Conservation (phyloP, 2,329 filamentous ascomycete genomes). For the Colletotrichum paranaense region DNA sequence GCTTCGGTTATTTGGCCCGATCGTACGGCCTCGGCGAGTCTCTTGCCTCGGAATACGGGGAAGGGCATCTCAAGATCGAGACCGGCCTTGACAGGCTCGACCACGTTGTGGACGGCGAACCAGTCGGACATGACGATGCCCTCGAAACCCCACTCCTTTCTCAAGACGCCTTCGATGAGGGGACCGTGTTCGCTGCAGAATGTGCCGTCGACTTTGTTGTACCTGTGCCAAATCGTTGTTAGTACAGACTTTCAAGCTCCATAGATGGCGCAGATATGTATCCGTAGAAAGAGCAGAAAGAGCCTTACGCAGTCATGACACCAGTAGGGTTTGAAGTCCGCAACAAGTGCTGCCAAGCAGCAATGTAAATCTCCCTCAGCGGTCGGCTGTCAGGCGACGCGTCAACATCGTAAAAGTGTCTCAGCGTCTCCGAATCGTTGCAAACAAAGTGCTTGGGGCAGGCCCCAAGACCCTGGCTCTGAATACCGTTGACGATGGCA, state of each 20-base stretch:
- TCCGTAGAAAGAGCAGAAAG: too few species aligned
- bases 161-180: constrained; percentile 41
- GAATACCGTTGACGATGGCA: constrained; percentile 52
- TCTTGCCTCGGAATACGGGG: constrained; percentile 36
- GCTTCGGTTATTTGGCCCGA: constrained; percentile 28
- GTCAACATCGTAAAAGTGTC: constrained; percentile 37
- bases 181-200: constrained; percentile 39
- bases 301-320: constrained; percentile 36
- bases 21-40: constrained; percentile 35
- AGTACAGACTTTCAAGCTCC: not conserved
- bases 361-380: constrained; percentile 38
- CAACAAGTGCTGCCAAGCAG: constrained; percentile 37
- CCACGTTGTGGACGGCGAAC: constrained; percentile 46
- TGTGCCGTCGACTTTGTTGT: constrained; percentile 43
- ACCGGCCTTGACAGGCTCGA: constrained; percentile 43
- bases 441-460: constrained; percentile 54
- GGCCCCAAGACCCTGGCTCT: constrained; percentile 47
- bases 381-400: constrained; percentile 18
- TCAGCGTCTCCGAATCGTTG: constrained; percentile 45
- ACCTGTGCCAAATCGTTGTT: constrained; percentile 32
- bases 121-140: constrained; percentile 49
- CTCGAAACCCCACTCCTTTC: constrained; percentile 47
- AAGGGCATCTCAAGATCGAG: constrained; percentile 49
- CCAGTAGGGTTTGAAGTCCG: constrained; percentile 30
- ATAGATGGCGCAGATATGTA: too few species aligned